A percentile compares a stretch with the other conserved stretches of the same genome.
These are phyloP conservation scores for Hypoxylon rickii DNA, from an alignment of 495 filamentous ascomycete species.

Conservation along the genomic window DNA sequence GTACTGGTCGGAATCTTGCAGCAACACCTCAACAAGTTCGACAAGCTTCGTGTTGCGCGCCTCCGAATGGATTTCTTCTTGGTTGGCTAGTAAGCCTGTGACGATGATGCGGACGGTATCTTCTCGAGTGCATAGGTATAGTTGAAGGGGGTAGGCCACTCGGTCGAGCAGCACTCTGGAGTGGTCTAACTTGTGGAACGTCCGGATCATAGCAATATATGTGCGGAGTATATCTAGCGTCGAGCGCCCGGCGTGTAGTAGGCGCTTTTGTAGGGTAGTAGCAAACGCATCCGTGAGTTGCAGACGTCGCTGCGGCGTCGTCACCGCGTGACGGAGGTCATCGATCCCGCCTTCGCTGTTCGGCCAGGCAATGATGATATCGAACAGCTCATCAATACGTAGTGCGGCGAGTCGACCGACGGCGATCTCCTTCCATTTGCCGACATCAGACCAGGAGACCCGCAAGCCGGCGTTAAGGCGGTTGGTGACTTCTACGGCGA, in stretches of 20 bases:
- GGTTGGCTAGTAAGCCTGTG: constrained; percentile 76
- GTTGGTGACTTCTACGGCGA: constrained; percentile 65
- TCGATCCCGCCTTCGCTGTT: constrained; percentile 78
- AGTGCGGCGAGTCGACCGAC: constrained; percentile 77
- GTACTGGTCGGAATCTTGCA: constrained; percentile 58
- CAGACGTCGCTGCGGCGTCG: constrained; percentile 58
- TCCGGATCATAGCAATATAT: constrained; percentile 91
- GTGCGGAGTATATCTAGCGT: constrained; percentile 86
- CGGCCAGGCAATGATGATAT: constrained; percentile 87
- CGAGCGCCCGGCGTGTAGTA: constrained; percentile 86
- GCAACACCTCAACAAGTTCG: constrained; percentile 76
- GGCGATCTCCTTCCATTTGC: constrained; percentile 81
- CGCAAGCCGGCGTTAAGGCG: constrained; percentile 39
- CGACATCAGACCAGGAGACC: constrained; percentile 64
- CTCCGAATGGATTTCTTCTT: constrained; percentile 56
- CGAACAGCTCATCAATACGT: constrained; percentile 82
- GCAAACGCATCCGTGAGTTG: constrained; percentile 76
- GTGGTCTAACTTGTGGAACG: constrained; percentile 86
- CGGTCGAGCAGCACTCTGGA: constrained; percentile 89
- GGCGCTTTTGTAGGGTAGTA: constrained; percentile 64
- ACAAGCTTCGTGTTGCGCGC: constrained; percentile 53
- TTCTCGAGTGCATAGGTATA: constrained; percentile 90
- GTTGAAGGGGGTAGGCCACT: constrained; percentile 78
- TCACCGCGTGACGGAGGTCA: constrained; percentile 64
- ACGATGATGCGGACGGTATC: constrained; percentile 90